phyloP scores from a whole-genome alignment of 345 rosid genomes.

The Salix caprea region DNA sequence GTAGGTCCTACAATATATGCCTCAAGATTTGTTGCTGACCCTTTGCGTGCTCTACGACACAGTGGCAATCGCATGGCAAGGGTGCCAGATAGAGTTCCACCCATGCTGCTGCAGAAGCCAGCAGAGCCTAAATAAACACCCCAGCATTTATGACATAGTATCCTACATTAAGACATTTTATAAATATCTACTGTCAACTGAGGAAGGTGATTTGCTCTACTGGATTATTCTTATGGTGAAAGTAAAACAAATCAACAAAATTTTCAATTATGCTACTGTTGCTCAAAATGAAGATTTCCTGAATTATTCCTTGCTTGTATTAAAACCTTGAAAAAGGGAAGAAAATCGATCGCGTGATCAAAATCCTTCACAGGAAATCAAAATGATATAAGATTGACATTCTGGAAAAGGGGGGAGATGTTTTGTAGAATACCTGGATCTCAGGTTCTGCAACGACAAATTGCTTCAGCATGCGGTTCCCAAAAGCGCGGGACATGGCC shows the following conservation, averaged over 20 bases:
- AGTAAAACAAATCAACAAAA: not conserved
- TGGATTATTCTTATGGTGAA: not conserved
- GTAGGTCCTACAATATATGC: too few species aligned
- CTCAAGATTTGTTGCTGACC: too few species aligned
- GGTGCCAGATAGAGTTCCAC: constrained; percentile 1
- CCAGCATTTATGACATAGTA: not conserved
- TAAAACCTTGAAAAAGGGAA: not conserved
- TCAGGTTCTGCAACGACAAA: constrained; percentile 97
- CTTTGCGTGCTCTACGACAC: too few species aligned
- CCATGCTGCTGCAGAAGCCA: constrained; percentile 76
- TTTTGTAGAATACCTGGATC: constrained; percentile 72
- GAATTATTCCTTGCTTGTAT: not conserved
- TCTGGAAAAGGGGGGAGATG: not conserved
- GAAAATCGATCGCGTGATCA: not conserved
- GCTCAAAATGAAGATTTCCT: not conserved
- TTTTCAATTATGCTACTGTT: not conserved
- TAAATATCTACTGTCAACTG: not conserved
- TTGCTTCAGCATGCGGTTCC: constrained; percentile 97
- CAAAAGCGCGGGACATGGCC: constrained; percentile 99
- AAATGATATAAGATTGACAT: not conserved
- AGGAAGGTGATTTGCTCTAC: not conserved
- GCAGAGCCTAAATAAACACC: constrained; percentile 47
- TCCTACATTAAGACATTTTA: not conserved
- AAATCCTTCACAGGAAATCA: not conserved
- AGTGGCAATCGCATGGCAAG: too few species aligned